These are phyloP conservation scores for Carex sylvatica DNA, from an alignment of 202 grass and related monocot genomes.

Conservation along the genomic window DNA sequence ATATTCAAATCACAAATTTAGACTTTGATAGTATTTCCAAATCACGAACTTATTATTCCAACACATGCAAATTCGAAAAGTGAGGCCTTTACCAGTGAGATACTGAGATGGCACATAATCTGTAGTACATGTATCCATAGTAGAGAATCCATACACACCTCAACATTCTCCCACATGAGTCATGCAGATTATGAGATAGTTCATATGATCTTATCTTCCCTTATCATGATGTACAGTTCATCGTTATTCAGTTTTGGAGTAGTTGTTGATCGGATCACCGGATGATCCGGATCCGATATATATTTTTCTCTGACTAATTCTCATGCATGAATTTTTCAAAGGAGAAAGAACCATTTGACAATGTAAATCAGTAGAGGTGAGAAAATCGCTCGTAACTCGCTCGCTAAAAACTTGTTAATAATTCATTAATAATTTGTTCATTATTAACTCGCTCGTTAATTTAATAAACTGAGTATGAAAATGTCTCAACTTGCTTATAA, in stretches of 20 bases:
- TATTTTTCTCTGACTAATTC: background rate
- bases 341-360: background rate
- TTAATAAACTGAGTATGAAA: too few species aligned
- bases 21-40: too few species aligned
- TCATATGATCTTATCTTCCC: slow-evolving; percentile 2
- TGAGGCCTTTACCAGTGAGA: too few species aligned
- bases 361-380: background rate
- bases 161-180: background rate
- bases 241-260: background rate
- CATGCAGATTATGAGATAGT: background rate
- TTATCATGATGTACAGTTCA: background rate
- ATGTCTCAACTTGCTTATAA: too few species aligned
- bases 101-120: background rate
- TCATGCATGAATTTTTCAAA: background rate
- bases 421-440: too few species aligned
- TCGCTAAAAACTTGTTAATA: too few species aligned
- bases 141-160: background rate
- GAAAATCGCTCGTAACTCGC: too few species aligned
- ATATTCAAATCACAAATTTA: too few species aligned
- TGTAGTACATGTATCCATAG: background rate
- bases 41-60: too few species aligned
- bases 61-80: too few species aligned
- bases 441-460: too few species aligned
- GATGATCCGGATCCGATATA: background rate
- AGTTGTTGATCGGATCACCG: background rate